phyloP scores from a whole-genome alignment of 2,329 filamentous ascomycete species.

The Aspergillus unguis region DNA sequence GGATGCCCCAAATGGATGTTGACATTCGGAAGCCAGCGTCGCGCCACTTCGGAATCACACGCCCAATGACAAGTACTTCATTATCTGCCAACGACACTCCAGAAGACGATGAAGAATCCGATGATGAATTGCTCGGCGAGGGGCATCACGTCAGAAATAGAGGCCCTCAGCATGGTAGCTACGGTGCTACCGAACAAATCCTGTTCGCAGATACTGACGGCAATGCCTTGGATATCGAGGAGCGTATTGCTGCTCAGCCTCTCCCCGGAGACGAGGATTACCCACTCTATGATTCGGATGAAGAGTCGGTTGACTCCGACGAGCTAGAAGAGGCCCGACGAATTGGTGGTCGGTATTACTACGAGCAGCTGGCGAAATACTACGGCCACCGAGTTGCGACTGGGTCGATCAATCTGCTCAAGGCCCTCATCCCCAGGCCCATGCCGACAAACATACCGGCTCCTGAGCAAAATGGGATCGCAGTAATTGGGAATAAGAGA shows the following conservation, averaged over 20 bases:
- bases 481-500: slow-evolving; percentile 42
- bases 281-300: slow-evolving; percentile 85
- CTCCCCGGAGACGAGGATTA: slow-evolving; percentile 66
- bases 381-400: slow-evolving; percentile 50
- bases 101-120: slow-evolving; percentile 66
- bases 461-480: slow-evolving; percentile 35
- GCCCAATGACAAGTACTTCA: slow-evolving; percentile 69
- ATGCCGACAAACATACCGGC: slow-evolving; percentile 38
- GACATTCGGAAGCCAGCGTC: slow-evolving; percentile 92
- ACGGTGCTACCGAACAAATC: slow-evolving; percentile 50
- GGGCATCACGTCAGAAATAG: slow-evolving; percentile 1
- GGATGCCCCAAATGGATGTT: slow-evolving; percentile 97
- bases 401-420: slow-evolving; percentile 45
- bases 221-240: slow-evolving; percentile 70
- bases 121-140: slow-evolving; percentile 54
- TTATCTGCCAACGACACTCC: slow-evolving; percentile 74
- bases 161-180: background rate
- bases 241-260: slow-evolving; percentile 66
- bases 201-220: slow-evolving; percentile 47
- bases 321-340: slow-evolving; percentile 73
- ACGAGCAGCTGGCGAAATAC: slow-evolving; percentile 55
- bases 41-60: slow-evolving; percentile 85
- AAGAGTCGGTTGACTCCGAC: slow-evolving; percentile 73
- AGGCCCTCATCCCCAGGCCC: slow-evolving; percentile 52
- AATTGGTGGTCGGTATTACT: slow-evolving; percentile 74